Percentiles rank a stretch among this genome's conserved stretches.
Evolutionary conservation across 164 flowering plant genomes (phyloP).

Genomic region (Annona cherimola): DNA sequence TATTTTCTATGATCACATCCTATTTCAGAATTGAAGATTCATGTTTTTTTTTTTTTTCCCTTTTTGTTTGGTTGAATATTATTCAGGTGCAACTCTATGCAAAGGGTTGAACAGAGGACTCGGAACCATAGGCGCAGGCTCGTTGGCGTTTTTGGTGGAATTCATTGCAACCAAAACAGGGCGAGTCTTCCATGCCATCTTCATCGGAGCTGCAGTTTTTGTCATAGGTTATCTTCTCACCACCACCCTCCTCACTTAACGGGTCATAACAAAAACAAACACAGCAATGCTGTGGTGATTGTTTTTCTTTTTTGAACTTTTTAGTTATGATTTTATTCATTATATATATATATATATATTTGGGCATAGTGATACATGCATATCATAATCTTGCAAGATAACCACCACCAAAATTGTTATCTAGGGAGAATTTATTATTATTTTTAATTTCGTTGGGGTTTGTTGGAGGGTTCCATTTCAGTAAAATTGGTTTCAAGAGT

Average conservation of each 20-base stretch:
- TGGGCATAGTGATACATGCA: too few species aligned
- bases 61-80: background rate
- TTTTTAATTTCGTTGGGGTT: too few species aligned
- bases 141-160: slow-evolving; percentile 68
- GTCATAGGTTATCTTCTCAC: slow-evolving; percentile 42
- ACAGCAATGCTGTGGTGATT: too few species aligned
- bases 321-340: too few species aligned
- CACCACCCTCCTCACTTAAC: background rate
- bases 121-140: slow-evolving; percentile 77
- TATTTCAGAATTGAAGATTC: background rate
- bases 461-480: too few species aligned
- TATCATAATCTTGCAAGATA: too few species aligned
- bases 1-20: background rate
- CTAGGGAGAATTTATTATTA: too few species aligned
- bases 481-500: too few species aligned
- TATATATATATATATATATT: too few species aligned
- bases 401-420: too few species aligned
- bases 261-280: too few species aligned
- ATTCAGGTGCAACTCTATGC: slow-evolving; percentile 79
- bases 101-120: slow-evolving; percentile 87
- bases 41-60: background rate
- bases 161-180: slow-evolving; percentile 53
- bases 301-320: too few species aligned
- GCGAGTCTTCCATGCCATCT: slow-evolving; percentile 45
- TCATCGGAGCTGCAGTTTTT: slow-evolving; percentile 68